Percentiles rank a stretch among this genome's conserved stretches.
phyloP scores from a whole-genome alignment of 1,139 yeast species.

The Candida anutae region DNA sequence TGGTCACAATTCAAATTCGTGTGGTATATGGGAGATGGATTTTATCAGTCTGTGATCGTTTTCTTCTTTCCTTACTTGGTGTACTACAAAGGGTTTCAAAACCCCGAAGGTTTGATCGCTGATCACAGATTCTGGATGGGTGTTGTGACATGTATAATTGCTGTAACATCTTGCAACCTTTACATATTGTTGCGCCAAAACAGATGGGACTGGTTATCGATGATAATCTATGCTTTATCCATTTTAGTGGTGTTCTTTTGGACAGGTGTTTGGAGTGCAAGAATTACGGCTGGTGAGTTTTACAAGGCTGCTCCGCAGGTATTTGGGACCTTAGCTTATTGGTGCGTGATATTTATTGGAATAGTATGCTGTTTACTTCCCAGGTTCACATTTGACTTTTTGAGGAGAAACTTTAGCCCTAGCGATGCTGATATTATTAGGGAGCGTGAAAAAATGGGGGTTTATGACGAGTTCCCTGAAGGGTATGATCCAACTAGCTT shows the following conservation, averaged over 20 bases:
- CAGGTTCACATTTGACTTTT: conserved; percentile 42
- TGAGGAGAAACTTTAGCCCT: conserved; percentile 40
- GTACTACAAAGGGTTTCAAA: conserved; percentile 37
- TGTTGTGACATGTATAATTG: conserved; percentile 37
- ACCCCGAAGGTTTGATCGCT: conserved; percentile 41
- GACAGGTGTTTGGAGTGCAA: conserved; percentile 55
- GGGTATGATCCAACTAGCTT: conserved; percentile 56
- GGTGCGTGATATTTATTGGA: conserved; percentile 46
- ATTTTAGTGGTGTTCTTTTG: conserved; percentile 49
- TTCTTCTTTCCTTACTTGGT: conserved; percentile 50
- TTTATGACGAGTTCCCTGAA: conserved; percentile 40
- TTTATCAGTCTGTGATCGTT: conserved; percentile 49
- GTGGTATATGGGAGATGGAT: conserved; percentile 53
- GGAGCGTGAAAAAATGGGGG: conserved; percentile 40
- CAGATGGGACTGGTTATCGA: conserved; percentile 56
- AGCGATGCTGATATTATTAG: conserved; percentile 49
- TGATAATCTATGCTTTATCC: conserved; percentile 41
- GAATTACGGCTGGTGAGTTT: conserved; percentile 36
- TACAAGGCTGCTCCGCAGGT: conserved; percentile 49
- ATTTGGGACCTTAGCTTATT: conserved; percentile 44
- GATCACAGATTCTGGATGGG: conserved; percentile 58
- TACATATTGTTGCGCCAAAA: conserved; percentile 48
- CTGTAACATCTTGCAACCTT: conserved; percentile 46
- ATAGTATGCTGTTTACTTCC: conserved; percentile 43
- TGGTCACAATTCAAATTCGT: conserved; percentile 47